Percentiles rank a stretch among this genome's conserved stretches.
phyloP scores from a whole-genome alignment of 2,329 filamentous ascomycete genomes.

The Verticillium isaacii region DNA sequence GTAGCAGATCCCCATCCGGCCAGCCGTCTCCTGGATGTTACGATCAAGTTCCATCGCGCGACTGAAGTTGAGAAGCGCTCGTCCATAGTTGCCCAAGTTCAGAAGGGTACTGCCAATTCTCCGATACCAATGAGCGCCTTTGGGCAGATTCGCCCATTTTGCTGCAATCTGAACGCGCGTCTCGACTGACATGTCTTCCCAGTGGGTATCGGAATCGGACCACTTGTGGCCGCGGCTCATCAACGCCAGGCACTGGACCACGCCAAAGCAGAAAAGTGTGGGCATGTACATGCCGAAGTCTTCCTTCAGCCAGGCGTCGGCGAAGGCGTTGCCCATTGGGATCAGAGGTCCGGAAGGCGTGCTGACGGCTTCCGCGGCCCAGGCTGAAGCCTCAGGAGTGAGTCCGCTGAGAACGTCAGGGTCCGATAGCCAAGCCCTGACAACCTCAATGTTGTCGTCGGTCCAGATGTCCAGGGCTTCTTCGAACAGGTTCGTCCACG shows the following conservation, averaged over 20 bases:
- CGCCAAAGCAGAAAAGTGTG: constrained; percentile 36
- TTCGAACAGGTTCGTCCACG: constrained; percentile 35
- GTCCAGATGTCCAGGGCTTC: constrained; percentile 37
- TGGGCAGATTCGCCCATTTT: constrained; percentile 28
- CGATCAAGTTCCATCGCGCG: constrained; percentile 29
- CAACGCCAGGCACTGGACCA: constrained; percentile 34
- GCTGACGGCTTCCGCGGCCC: constrained; percentile 20
- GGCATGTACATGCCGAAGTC: constrained; percentile 30
- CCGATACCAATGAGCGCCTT: constrained; percentile 31
- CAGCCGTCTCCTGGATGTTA: constrained; percentile 31
- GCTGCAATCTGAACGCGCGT: constrained; percentile 29
- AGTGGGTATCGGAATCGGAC: constrained; percentile 28
- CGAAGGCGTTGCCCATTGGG: constrained; percentile 32
- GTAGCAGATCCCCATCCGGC: constrained; percentile 35
- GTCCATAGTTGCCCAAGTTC: constrained; percentile 26
- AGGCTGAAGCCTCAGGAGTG: constrained; percentile 20
- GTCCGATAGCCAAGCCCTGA: constrained; percentile 30
- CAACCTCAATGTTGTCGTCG: constrained; percentile 29
- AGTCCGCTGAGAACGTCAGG: constrained; percentile 24
- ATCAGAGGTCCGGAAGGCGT: constrained; percentile 26
- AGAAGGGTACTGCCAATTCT: constrained; percentile 35
- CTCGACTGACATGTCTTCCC: constrained; percentile 27
- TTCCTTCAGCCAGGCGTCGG: constrained; percentile 30
- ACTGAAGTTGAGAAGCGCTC: constrained; percentile 30
- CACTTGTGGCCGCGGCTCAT: constrained; percentile 32